phyloP scores from a whole-genome alignment of 768 basidiomycete species.

The Sporobolomyces phaffii region DNA sequence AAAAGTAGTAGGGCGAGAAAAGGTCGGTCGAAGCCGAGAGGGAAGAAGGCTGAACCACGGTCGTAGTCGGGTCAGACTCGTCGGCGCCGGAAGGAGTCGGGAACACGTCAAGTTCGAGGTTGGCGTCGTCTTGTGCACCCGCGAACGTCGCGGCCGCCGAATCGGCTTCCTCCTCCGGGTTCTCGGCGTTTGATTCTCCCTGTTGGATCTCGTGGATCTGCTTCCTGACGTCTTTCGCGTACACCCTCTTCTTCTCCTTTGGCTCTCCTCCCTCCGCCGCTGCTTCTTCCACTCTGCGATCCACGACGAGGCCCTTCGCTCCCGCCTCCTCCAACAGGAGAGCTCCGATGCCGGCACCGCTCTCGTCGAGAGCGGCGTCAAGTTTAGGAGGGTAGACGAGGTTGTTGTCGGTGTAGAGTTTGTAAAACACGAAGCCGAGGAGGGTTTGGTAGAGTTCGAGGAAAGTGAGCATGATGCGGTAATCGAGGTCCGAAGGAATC shows the following conservation, averaged over 20 bases:
- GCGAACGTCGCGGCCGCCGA: conserved; percentile 39
- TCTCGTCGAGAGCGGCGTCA: conserved; percentile 77
- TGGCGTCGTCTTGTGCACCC: conserved; percentile 41
- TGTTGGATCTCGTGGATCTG: conserved; percentile 41
- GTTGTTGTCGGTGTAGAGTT: conserved; percentile 90
- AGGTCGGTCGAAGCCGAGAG: conserved; percentile 49
- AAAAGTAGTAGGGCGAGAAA: conserved; percentile 83
- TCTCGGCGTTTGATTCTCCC: conserved; percentile 25
- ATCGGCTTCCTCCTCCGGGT: conserved; percentile 38
- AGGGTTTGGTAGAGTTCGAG: conserved; percentile 95
- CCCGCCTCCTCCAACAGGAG: conserved; percentile 60
- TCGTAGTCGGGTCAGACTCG: conserved; percentile 40
- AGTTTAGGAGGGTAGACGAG: conserved; percentile 92
- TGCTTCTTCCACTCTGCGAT: conserved; percentile 45
- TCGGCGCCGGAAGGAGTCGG: conserved; percentile 44
- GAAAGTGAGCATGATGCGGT: conserved; percentile 96
- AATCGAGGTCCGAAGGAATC: conserved; percentile 92
- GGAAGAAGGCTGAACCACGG: conserved; percentile 41
- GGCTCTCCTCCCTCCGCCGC: conserved; percentile 45
- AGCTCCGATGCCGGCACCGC: conserved; percentile 79
- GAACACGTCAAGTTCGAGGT: conserved; percentile 43
- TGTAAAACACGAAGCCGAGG: conserved; percentile 91
- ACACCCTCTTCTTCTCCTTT: conserved; percentile 48
- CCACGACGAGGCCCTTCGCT: conserved; percentile 43
- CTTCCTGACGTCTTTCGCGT: conserved; percentile 58